phyloP scores from a whole-genome alignment of 1,284 basidiomycete species.

The Fomitopsis schrenkii region DNA sequence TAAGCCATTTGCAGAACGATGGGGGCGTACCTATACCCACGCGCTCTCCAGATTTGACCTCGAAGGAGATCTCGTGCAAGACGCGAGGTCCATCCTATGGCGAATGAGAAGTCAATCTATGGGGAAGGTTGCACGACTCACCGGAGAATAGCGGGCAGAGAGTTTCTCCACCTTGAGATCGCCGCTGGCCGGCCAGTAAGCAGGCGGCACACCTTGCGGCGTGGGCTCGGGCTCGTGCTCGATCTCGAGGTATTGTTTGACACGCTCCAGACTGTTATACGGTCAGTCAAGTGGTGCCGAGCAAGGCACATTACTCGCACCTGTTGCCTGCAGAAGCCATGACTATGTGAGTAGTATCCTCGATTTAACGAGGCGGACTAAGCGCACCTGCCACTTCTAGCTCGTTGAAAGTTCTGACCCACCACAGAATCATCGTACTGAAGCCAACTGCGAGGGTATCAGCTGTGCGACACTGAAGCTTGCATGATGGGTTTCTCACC shows the following conservation, averaged over 20 bases:
- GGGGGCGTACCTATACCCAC: slow-evolving; percentile 39
- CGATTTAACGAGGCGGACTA: background rate
- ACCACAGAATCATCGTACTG: slow-evolving; percentile 50
- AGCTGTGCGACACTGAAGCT: background rate
- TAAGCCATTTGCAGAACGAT: background rate
- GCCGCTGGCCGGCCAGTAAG: slow-evolving; percentile 77
- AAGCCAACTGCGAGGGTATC: slow-evolving; percentile 40
- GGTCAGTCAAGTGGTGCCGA: background rate
- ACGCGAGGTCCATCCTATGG: slow-evolving; percentile 35
- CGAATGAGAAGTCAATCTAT: no score
- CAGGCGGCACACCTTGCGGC: slow-evolving; percentile 53
- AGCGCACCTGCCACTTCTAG: slow-evolving; percentile 55
- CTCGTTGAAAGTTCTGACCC: slow-evolving; percentile 52
- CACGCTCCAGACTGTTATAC: slow-evolving; percentile 25
- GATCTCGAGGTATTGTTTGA: slow-evolving; percentile 69
- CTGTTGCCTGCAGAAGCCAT: slow-evolving; percentile 38
- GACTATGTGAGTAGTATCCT: background rate
- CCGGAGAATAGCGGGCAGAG: slow-evolving; percentile 51
- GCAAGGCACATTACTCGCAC: slow-evolving; percentile 20
- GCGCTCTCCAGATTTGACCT: slow-evolving; percentile 46
- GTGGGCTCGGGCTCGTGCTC: slow-evolving; percentile 65
- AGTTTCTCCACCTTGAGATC: slow-evolving; percentile 59
- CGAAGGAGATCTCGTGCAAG: slow-evolving; percentile 44
- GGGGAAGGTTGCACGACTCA: slow-evolving; percentile 7
- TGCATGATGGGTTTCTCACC: slow-evolving; percentile 22